Percentiles rank a stretch among this genome's conserved stretches.
Conservation (phyloP, 2,329 filamentous ascomycete genomes). For the Eutypa lata region DNA sequence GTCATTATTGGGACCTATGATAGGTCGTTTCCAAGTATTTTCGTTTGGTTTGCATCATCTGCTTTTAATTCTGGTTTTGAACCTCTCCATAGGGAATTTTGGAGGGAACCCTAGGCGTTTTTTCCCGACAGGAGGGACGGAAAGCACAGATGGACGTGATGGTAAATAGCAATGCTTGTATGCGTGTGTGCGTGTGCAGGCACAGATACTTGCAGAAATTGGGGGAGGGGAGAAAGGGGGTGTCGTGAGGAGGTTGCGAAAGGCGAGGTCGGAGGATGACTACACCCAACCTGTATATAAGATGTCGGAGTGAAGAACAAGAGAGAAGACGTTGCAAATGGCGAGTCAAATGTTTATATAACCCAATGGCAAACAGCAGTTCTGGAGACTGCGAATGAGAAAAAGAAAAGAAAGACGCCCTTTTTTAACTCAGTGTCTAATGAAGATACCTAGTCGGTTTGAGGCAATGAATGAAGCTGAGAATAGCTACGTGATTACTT, state of each 20-base stretch:
- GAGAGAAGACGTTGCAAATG: not conserved
- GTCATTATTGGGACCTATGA: not conserved
- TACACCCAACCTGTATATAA: not conserved
- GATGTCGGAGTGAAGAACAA: not conserved
- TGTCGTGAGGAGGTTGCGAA: not conserved
- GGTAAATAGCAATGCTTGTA: not conserved
- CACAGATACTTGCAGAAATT: not conserved
- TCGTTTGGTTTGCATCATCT: not conserved
- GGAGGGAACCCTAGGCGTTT: not conserved
- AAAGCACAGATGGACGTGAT: not conserved
- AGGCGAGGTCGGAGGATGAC: not conserved
- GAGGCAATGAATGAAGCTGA: too few relatives aligned
- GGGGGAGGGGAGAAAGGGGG: not conserved
- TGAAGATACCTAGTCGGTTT: too few relatives aligned
- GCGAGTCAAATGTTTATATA: not conserved
- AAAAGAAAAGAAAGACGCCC: not conserved
- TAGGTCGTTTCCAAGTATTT: not conserved
- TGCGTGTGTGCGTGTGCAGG: not conserved
- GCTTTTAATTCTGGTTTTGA: not conserved
- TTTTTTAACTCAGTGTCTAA: too few relatives aligned
- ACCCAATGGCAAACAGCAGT: not conserved
- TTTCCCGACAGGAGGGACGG: not conserved
- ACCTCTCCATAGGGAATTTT: not conserved
- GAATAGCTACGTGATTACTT: too few relatives aligned
- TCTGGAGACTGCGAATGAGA: not conserved